Percentiles rank a stretch among this genome's conserved stretches.
Conservation (phyloP, 2,329 filamentous ascomycete genomes). For the Phoma herbarum region DNA sequence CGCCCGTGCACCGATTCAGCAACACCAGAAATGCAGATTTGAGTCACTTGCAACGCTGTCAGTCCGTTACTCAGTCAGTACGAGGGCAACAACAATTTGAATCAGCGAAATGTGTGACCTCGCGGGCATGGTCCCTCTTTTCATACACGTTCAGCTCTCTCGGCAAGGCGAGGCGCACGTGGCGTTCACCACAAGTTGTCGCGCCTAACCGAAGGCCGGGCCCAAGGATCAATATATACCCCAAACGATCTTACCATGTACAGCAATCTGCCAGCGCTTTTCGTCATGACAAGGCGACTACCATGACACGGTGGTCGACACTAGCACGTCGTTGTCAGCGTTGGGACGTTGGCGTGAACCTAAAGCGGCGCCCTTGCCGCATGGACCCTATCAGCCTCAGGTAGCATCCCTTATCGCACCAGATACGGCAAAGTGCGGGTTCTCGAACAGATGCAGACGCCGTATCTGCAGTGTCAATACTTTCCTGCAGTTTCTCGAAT, state of each 20-base stretch:
- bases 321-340: conserved; percentile 14
- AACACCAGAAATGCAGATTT: neutral
- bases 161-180: conserved; percentile 17
- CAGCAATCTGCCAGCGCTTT: conserved; percentile 6
- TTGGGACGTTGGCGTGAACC: conserved; percentile 16
- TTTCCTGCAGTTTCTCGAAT: conserved; percentile 5
- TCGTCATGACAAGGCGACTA: conserved; percentile 5
- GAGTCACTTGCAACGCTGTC: neutral
- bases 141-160: conserved; percentile 20
- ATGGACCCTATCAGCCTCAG: conserved; percentile 7
- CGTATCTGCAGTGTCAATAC: conserved; percentile 19
- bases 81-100: neutral
- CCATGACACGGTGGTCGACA: conserved; percentile 8
- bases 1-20: neutral
- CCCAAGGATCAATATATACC: conserved; percentile 14
- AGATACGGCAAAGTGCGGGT: conserved; percentile 4
- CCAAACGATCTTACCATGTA: conserved; percentile 15
- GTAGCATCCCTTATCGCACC: conserved; percentile 13
- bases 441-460: conserved; percentile 4
- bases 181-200: conserved; percentile 1
- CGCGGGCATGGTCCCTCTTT: conserved; percentile 15
- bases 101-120: neutral
- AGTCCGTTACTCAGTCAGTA: neutral
- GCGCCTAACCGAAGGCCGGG: neutral
- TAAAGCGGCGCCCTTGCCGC: conserved; percentile 21